Conservation (phyloP, 148 eudicot species). For the Cornus controversa region DNA sequence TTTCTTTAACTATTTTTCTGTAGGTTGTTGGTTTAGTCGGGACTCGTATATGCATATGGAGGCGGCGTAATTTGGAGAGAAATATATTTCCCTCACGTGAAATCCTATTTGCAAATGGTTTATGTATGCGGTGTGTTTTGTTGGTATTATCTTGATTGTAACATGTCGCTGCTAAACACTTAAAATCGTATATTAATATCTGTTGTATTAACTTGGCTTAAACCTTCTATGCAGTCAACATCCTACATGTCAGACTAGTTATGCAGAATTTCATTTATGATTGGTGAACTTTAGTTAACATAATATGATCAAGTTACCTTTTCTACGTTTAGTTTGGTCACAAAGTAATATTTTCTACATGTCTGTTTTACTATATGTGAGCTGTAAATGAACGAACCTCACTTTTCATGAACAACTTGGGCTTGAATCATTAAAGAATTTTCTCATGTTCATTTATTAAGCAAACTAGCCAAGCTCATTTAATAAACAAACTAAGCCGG, state of each 20-base stretch:
- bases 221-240: neutral
- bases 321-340: neutral
- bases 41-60: conserved; percentile 81
- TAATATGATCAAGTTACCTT: neutral
- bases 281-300: neutral
- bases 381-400: too few relatives aligned
- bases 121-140: conserved; percentile 67
- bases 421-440: too few relatives aligned
- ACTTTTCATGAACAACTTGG: too few relatives aligned
- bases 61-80: conserved; percentile 54
- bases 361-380: too few relatives aligned
- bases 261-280: neutral
- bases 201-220: neutral
- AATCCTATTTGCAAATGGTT: conserved; percentile 61
- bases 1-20: conserved; percentile 2
- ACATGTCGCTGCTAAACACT: neutral
- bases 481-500: too few relatives aligned
- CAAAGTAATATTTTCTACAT: neutral
- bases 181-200: neutral
- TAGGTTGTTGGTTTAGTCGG: conserved; percentile 88
- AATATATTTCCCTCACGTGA: conserved; percentile 65
- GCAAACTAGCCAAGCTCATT: too few relatives aligned
- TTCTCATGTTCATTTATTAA: too few relatives aligned
- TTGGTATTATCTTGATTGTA: conserved; percentile 5
- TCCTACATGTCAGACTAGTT: neutral